Base-by-base conservation (phyloP, 2,329 filamentous ascomycete genomes). In the Teratosphaeria epicoccoides region DNA sequence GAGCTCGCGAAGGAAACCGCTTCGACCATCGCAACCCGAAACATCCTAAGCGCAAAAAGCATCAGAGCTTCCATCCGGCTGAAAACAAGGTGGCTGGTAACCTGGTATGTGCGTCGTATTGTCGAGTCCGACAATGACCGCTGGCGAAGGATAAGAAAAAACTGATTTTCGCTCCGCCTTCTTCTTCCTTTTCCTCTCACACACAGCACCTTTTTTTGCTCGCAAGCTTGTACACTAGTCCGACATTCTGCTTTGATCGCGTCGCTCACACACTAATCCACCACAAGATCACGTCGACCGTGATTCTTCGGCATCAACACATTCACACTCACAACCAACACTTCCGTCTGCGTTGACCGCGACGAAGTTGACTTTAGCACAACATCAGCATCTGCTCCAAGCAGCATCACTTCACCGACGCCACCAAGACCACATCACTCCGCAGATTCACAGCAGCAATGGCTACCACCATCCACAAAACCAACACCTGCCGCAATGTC, bases 401-500 rank as follows among this genome's bases (percentile, higher is more conserved):
- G 26, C 12, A 28, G 14, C 33, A 40, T n/a, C 33, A 40, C 33
- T 40, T 40, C 33, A 6, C n/a, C 33, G n/a, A 40, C 6, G 20
- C n/a, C 14, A 17, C 33, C 22, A 49, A 49, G 14, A 22, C 24
- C 29, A 37, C 29, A 24, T 23, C 17, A 23, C 11, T 7, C 20
- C 47, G 22, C 47, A 47, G 11, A 10, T 24, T 14, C 26, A 43
- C 26, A 43, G 14, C 28, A 23, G 43, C 20, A 20, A 24, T 33
- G 37, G 43, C 26, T 10, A 24, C 24, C 22, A 45, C 22, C 47
- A 33, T 43, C 47, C 55, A 47, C 7, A 65, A 7, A 7, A 40
- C 33, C 33, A 40, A 64, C 61, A 58, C 60, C 50, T 65, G 63
- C 54, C 49, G 43, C 50, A 58, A 62, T 37, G 49, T 50, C 14